A percentile compares a stretch with the other conserved stretches of the same genome.
phyloP scores from a whole-genome alignment of 495 filamentous ascomycete genomes.

The Aspergillus sclerotioniger region DNA sequence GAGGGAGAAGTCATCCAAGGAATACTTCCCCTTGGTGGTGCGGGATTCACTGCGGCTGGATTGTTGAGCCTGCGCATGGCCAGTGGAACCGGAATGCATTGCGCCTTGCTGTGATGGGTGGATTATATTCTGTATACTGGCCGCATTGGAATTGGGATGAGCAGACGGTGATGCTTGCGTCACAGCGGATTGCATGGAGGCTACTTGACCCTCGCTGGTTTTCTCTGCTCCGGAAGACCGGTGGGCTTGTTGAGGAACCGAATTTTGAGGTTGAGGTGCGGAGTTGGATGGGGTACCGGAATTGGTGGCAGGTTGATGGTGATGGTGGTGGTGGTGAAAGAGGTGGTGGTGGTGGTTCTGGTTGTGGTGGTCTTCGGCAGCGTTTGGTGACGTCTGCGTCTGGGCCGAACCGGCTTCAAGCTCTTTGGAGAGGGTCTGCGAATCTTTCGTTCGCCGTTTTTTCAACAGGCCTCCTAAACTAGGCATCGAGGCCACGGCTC shows the following conservation, averaged over 20 bases:
- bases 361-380: slow-evolving; percentile 30
- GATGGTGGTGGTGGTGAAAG: slow-evolving; percentile 14
- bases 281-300: slow-evolving; percentile 18
- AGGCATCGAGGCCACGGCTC: slow-evolving; percentile 38
- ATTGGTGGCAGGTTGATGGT: slow-evolving; percentile 24
- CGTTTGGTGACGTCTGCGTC: slow-evolving; percentile 48
- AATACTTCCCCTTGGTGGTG: slow-evolving; percentile 96
- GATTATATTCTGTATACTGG: slow-evolving; percentile 47
- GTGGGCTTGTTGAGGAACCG: slow-evolving; percentile 20
- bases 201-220: slow-evolving; percentile 26
- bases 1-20: slow-evolving; percentile 81
- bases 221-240: slow-evolving; percentile 18
- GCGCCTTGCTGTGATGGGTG: slow-evolving; percentile 32
- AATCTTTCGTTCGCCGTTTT: slow-evolving; percentile 95
- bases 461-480: slow-evolving; percentile 76
- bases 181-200: slow-evolving; percentile 44
- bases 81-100: slow-evolving; percentile 11
- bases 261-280: slow-evolving; percentile 9
- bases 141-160: slow-evolving; percentile 35
- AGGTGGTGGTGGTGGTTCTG: slow-evolving; percentile 21
- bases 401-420: slow-evolving; percentile 45
- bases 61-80: slow-evolving; percentile 18
- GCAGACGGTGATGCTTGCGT: slow-evolving; percentile 29
- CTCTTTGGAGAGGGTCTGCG: slow-evolving; percentile 54
- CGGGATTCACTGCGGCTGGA: slow-evolving; percentile 45